Base-by-base conservation (phyloP, 2,329 filamentous ascomycete genomes). In the Diatrype stigma region DNA sequence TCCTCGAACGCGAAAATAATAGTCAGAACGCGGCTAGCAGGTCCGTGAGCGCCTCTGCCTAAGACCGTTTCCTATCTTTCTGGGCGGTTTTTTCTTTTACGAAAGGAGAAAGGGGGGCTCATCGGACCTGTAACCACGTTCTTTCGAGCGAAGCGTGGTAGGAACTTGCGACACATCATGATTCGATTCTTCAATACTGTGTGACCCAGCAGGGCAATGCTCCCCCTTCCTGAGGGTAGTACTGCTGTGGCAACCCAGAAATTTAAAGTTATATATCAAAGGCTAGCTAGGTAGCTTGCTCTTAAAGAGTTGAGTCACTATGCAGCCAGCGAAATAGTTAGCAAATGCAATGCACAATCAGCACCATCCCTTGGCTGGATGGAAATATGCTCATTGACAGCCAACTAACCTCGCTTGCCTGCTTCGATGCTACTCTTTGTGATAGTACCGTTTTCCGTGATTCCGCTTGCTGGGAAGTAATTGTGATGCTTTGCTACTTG, bases 1-100 rank as follows among this genome's bases (percentile, higher is more conserved):
- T 86, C 44, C 77, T 86, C 35, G 81, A 80, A 65, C 75, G 76
- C 49, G 81, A 84, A 70, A 63, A 52, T 14, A 14, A 7, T 14
- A 7, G 5, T 21, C 55, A 53, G 38, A 54, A 57, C 47, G 42
- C 56, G 48, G 63, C 64, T 38, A 60, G 12, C 40, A 6, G 54
- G 50, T 58, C 64, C 48, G 66, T 65, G 52, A 60, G 62, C 58
- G 63, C 65, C 56, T 52, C 67, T 53, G 65, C 68, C 57, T 71
- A 61, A 62, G 49, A 45, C 51, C 26, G 47, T 54, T 35, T 51
- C 14, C 46, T 32, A 23, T 26, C 22, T 22, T 10, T 16, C n/a
- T 16, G 22, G 3, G 22, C 40, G 22, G 40, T 44, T 44, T 22
- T 44, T 7, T 44, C 40, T 26, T 44, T 23, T 28, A 28, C 11